Percentiles rank a stretch among this genome's conserved stretches.
These are phyloP conservation scores for Fusarium dlaminii DNA, from an alignment of 2,329 filamentous ascomycete species.

Conservation along the genomic window DNA sequence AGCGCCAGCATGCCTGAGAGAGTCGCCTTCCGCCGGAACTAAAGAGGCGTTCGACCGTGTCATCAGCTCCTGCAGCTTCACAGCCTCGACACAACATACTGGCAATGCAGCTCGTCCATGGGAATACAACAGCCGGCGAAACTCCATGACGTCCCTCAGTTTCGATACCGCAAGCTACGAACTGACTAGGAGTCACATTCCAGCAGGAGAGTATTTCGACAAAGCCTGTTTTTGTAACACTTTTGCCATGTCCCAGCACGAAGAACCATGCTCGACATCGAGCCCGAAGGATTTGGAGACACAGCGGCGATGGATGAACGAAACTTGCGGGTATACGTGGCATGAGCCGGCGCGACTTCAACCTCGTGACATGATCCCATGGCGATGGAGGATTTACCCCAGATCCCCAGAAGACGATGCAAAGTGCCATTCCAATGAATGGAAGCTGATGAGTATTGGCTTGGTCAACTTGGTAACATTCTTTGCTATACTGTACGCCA, in stretches of 20 bases:
- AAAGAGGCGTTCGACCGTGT: slow-evolving; percentile 4
- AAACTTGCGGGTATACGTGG: slow-evolving; percentile 19
- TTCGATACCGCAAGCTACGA: slow-evolving; percentile 23
- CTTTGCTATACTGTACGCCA: background rate
- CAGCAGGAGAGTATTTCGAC: slow-evolving; percentile 18
- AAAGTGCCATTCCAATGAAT: background rate
- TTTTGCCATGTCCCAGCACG: background rate
- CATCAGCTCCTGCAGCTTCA: slow-evolving; percentile 19
- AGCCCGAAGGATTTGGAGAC: background rate
- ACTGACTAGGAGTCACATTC: background rate
- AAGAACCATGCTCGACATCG: slow-evolving; percentile 5
- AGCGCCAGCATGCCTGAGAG: slow-evolving; percentile 17
- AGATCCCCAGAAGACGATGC: accelerated
- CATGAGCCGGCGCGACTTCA: background rate
- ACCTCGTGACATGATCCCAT: slow-evolving; percentile 21
- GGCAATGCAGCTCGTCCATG: slow-evolving; percentile 27
- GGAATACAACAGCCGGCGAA: slow-evolving; percentile 6
- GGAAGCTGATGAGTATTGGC: slow-evolving; percentile 1
- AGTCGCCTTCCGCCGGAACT: background rate
- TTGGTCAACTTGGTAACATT: background rate
- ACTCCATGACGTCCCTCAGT: slow-evolving; percentile 7
- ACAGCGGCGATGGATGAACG: slow-evolving; percentile 15
- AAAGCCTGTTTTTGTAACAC: slow-evolving; percentile 20
- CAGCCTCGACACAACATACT: background rate
- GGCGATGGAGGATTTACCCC: slow-evolving; percentile 12